A percentile compares a stretch with the other conserved stretches of the same genome.
Evolutionary conservation across 2,329 filamentous ascomycete species (phyloP).

Genomic region (Cercospora sp.): DNA sequence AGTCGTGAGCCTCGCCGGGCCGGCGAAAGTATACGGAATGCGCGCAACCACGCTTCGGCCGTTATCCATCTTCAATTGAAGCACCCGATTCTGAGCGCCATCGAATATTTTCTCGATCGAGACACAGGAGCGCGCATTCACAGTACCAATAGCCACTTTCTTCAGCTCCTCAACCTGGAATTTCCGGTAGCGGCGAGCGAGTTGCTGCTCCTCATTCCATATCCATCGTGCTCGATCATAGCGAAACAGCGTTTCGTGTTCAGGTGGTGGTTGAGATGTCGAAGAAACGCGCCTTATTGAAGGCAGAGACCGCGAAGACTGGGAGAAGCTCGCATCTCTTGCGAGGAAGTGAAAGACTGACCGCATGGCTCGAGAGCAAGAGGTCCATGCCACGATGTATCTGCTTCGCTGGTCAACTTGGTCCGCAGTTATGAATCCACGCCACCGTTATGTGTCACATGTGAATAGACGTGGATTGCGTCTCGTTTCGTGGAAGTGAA

Average conservation of each 20-base stretch:
- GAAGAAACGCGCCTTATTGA: not conserved
- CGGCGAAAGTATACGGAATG: slow-evolving; percentile 36
- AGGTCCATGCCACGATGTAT: not conserved
- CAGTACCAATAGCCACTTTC: slow-evolving; percentile 35
- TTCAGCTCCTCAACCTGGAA: slow-evolving; percentile 43
- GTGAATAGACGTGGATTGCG: not conserved
- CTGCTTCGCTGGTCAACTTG: not conserved
- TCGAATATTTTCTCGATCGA: slow-evolving; percentile 39
- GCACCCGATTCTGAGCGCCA: slow-evolving; percentile 35
- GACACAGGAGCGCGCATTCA: slow-evolving; percentile 38
- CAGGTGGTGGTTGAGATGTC: not conserved
- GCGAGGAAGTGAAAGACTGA: not conserved
- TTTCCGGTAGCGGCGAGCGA: slow-evolving; percentile 35
- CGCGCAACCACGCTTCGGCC: slow-evolving; percentile 20
- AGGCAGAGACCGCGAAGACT: not conserved
- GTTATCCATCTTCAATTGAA: slow-evolving; percentile 34
- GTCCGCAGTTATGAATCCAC: not conserved
- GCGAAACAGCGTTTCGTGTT: not conserved
- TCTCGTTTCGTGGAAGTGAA: not conserved
- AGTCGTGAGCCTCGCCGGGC: slow-evolving; percentile 1
- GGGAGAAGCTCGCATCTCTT: not conserved
- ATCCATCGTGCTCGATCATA: slow-evolving; percentile 42
- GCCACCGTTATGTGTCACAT: not conserved
- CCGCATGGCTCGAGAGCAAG: not conserved
- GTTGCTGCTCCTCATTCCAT: slow-evolving; percentile 41